A percentile compares a stretch with the other conserved stretches of the same genome.
These are phyloP conservation scores for Hippophae gyantsensis DNA, from an alignment of 306 rosid species.

Conservation along the genomic window DNA sequence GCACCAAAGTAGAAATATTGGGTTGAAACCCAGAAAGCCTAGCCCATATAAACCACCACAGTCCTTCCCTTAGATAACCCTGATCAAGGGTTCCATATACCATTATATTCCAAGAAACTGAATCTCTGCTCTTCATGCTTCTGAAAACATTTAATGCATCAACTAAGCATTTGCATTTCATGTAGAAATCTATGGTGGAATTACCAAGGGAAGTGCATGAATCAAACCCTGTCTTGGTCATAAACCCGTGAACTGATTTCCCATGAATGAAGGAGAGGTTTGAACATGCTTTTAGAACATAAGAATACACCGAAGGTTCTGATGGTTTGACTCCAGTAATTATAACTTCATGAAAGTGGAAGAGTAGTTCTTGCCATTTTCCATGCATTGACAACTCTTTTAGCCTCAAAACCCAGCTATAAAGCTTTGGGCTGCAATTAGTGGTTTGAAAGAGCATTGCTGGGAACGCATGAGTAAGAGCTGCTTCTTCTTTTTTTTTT, in stretches of 20 bases:
- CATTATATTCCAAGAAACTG: constrained; percentile 41
- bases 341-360: constrained; percentile 19
- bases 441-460: neutral
- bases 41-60: constrained; percentile 27
- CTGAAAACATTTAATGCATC: constrained; percentile 28
- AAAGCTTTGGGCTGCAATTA: constrained; percentile 7
- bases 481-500: neutral
- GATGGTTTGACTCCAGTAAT: constrained; percentile 4
- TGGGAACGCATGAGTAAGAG: neutral
- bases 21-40: constrained; percentile 28
- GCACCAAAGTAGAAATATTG: constrained; percentile 36
- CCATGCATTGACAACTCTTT: constrained; percentile 19
- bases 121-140: constrained; percentile 20
- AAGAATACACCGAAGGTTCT: constrained; percentile 22
- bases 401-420: constrained; percentile 22
- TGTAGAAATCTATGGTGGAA: constrained; percentile 34
- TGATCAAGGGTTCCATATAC: constrained; percentile 26
- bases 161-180: constrained; percentile 24
- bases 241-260: constrained; percentile 23
- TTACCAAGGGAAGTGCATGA: constrained; percentile 31
- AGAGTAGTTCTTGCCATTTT: constrained; percentile 32
- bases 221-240: constrained; percentile 30
- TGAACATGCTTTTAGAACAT: constrained; percentile 34
- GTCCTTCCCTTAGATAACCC: constrained; percentile 23
- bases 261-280: constrained; percentile 20